Base-by-base conservation (phyloP, 139 green algal genomes). In the Eudorina sp. region DNA sequence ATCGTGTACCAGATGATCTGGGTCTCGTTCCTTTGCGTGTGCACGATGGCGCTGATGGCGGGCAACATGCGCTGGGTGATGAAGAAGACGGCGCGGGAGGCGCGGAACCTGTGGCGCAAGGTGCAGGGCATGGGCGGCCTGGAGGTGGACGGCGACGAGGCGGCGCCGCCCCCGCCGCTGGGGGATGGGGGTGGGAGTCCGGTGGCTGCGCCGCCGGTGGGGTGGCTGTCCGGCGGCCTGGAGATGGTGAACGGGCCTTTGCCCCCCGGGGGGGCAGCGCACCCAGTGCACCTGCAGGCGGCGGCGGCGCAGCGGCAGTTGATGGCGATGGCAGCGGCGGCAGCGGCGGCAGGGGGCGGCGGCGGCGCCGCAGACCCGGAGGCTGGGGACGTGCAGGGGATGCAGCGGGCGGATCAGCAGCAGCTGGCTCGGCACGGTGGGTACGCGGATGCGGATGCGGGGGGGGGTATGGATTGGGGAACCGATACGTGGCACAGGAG, bases 21-120 rank as follows among this genome's bases (percentile, higher is more conserved):
- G 82, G 41, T 88, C 36, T 45, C 64, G 19, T 27, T 3, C 2
- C 18, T 79, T 25, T 88, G 64, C 66, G 8, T 80, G 7, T 14
- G 1, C 19, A 13, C 45, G 4, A 79, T 79, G 48, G 64, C 46
- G 3, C 21, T 64, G 21, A 88, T 88, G 82, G 19, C 66, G 4
- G 66, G 64, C 34, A 88, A 88, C 82, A 27, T 88, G 66, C 38
- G 80, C 3, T 88, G 64, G 64, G 82, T 88, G n/a, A 88, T 88
- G 82, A 88, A 88, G 45, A 88, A 88, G 82, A 88, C 82, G 43
- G 82, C 64, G 4, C 64, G 82, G 0, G 82, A 88, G 82, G 82
- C 82, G n/a, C 64, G 64, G 3, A 79, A 88, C 64, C 82, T 88
- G 82, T 88, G 64, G 64, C 64, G 66, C 34, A 68, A 69, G 46